Percentiles rank a stretch among this genome's conserved stretches.
Conservation (phyloP, 495 filamentous ascomycete genomes). For the Penicillium parvum region DNA sequence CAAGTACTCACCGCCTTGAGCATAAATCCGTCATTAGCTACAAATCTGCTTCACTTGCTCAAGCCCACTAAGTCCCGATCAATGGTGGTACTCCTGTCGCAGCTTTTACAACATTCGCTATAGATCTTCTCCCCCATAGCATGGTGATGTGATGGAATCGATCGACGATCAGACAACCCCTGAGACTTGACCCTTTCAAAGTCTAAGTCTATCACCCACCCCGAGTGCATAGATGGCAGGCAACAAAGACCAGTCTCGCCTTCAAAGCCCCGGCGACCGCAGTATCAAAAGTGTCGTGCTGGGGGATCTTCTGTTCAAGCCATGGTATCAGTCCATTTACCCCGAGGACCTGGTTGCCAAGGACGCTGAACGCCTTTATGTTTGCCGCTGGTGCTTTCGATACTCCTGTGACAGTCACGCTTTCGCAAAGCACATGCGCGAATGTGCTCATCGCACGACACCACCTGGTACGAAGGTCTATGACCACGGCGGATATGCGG, state of each 20-base stretch:
- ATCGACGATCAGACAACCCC: too few relatives aligned
- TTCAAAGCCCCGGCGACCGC: slow-evolving; percentile 44
- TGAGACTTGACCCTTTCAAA: too few relatives aligned
- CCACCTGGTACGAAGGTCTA: slow-evolving; percentile 53
- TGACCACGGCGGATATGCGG: slow-evolving; percentile 53
- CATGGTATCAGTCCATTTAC: slow-evolving; percentile 77
- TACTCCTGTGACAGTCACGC: slow-evolving; percentile 71
- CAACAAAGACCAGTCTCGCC: slow-evolving; percentile 20
- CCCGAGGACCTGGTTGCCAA: slow-evolving; percentile 70
- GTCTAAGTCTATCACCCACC: too few relatives aligned
- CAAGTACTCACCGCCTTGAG: too few relatives aligned
- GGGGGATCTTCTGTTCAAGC: slow-evolving; percentile 66
- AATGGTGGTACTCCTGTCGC: too few relatives aligned
- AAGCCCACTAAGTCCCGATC: too few relatives aligned
- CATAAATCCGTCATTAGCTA: too few relatives aligned
- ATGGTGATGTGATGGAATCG: too few relatives aligned
- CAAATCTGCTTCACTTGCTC: too few relatives aligned
- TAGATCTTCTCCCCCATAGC: too few relatives aligned
- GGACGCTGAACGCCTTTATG: slow-evolving; percentile 63
- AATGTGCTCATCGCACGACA: slow-evolving; percentile 31
- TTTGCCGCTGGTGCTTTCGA: slow-evolving; percentile 91
- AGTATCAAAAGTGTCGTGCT: slow-evolving; percentile 73
- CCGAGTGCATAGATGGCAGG: slow-evolving; percentile 25
- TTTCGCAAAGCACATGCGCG: slow-evolving; percentile 49
- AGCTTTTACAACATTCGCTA: too few relatives aligned